These are phyloP conservation scores for Zygoascus hellenicus DNA, from an alignment of 1,139 yeast genomes.

Conservation along the genomic window DNA sequence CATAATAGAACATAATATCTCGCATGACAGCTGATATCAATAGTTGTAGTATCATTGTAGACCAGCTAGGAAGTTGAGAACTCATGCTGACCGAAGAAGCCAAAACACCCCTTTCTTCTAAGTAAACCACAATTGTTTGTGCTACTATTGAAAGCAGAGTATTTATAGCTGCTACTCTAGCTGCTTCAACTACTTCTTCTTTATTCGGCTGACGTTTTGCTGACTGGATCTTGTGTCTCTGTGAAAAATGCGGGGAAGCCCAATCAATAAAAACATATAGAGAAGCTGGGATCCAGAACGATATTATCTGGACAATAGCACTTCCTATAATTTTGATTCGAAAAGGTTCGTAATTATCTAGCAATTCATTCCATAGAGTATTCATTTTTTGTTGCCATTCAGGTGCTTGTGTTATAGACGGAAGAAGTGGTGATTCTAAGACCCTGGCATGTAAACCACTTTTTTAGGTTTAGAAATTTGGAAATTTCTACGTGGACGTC, in stretches of 20 bases:
- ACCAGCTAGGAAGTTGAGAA: conserved; percentile 15
- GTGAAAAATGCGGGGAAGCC: conserved; percentile 9
- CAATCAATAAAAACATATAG: conserved; percentile 12
- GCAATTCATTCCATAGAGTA: background rate
- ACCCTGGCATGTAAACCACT: no score
- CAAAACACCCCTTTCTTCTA: conserved; percentile 6
- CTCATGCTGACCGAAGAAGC: conserved; percentile 8
- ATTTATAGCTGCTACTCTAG: conserved; percentile 15
- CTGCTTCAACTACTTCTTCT: conserved; percentile 18
- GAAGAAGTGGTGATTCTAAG: no score
- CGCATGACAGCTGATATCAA: conserved; percentile 15
- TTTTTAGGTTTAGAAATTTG: no score
- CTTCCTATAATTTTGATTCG: conserved; percentile 17
- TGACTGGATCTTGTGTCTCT: conserved; percentile 21
- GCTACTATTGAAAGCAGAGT: conserved; percentile 12
- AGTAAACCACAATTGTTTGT: conserved; percentile 8
- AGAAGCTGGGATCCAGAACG: conserved; percentile 19
- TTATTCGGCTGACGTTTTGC: conserved; percentile 18
- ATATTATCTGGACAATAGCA: conserved; percentile 14
- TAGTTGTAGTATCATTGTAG: conserved; percentile 15
- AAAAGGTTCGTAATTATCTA: background rate
- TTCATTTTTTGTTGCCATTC: no score
- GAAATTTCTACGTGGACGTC: no score
- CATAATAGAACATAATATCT: conserved; percentile 21
- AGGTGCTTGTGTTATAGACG: no score